Conservation (phyloP, 495 filamentous ascomycete genomes). For the Pseudoneurospora amorphoporcata region DNA sequence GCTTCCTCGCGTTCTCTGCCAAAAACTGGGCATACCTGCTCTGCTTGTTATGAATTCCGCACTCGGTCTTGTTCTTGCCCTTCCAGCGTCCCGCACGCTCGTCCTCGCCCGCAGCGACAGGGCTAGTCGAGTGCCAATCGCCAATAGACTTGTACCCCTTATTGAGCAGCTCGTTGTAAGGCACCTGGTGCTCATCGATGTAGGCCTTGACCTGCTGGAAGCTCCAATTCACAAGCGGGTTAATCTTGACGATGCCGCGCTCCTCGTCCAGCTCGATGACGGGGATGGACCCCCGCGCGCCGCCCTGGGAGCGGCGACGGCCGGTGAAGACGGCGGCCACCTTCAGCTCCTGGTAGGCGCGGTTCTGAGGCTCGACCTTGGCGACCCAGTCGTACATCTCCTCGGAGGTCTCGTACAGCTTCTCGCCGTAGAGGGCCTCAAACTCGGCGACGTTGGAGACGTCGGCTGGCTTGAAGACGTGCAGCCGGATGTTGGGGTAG, state of each 20-base stretch:
- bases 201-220: conserved; percentile 86
- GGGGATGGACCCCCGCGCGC: conserved; percentile 77
- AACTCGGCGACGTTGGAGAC: conserved; percentile 64
- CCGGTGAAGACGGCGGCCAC: conserved; percentile 94
- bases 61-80: conserved; percentile 89
- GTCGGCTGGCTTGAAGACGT: conserved; percentile 79
- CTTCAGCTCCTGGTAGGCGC: conserved; percentile 78
- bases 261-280: conserved; percentile 89
- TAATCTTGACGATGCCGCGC: conserved; percentile 85
- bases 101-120: conserved; percentile 82
- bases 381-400: conserved; percentile 93
- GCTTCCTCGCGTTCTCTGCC: conserved; percentile 60
- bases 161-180: conserved; percentile 88
- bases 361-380: conserved; percentile 93
- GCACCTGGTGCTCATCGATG: conserved; percentile 73
- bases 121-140: conserved; percentile 94
- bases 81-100: conserved; percentile 98
- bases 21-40: conserved; percentile 84
- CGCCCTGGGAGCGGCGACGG: conserved; percentile 84
- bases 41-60: conserved; percentile 94
- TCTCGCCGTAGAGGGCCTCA: conserved; percentile 66
- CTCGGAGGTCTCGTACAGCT: conserved; percentile 75
- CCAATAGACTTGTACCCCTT: conserved; percentile 92
- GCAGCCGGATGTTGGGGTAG: conserved; percentile 70
- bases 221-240: conserved; percentile 94